Conservation (phyloP, 2,329 filamentous ascomycete genomes). For the Diplodia mutila region DNA sequence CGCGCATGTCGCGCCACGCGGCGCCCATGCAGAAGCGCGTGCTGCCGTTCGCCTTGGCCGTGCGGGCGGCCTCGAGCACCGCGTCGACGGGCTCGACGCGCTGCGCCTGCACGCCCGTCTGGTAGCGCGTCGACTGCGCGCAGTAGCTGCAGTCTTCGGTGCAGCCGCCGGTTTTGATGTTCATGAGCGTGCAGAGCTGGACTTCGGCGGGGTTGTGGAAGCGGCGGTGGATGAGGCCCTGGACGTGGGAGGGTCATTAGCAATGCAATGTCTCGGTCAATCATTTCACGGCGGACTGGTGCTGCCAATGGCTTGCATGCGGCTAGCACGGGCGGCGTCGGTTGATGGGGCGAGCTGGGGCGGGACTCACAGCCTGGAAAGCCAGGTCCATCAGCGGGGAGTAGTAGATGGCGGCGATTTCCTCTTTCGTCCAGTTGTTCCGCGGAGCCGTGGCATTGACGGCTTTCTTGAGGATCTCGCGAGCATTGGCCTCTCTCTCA, state of each 20-base stretch:
- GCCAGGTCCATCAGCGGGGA: conserved; percentile 79
- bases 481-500: conserved; percentile 13
- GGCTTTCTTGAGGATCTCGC: conserved; percentile 51
- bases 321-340: not conserved
- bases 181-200: conserved; percentile 93
- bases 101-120: conserved; percentile 76
- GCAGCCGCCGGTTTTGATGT: conserved; percentile 93
- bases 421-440: conserved; percentile 78
- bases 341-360: not conserved
- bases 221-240: conserved; percentile 75
- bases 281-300: not conserved
- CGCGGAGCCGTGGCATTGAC: conserved; percentile 64
- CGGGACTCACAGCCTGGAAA: conserved; percentile 67
- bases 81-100: conserved; percentile 79
- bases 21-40: conserved; percentile 96
- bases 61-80: conserved; percentile 76
- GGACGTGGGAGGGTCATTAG: not conserved
- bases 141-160: conserved; percentile 94
- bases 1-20: conserved; percentile 92
- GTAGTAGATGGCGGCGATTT: conserved; percentile 81
- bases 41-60: conserved; percentile 80
- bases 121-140: conserved; percentile 82
- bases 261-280: not conserved
- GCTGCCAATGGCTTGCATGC: conserved; percentile 8
- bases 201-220: conserved; percentile 85